Evolutionary conservation across 2,329 filamentous ascomycete genomes (phyloP).

Genomic region (Byssoonygena ceratinophila): DNA sequence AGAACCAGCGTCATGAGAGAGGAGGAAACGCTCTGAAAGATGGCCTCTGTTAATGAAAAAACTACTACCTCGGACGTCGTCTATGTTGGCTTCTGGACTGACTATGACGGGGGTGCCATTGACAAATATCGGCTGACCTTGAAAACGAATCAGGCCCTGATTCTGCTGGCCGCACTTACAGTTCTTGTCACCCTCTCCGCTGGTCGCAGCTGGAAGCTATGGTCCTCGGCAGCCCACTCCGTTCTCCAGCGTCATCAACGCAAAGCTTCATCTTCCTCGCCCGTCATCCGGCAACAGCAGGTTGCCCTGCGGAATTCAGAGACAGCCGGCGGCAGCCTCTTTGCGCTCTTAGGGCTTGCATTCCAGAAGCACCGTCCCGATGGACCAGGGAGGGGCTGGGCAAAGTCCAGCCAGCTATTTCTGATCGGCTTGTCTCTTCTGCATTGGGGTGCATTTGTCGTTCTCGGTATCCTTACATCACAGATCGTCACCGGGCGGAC

Average conservation of each 20-base stretch:
- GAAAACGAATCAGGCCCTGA: constrained; percentile 2
- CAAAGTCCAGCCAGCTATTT: neutral
- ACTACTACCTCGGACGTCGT: constrained; percentile 2
- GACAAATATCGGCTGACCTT: constrained; percentile 8
- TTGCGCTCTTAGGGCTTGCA: neutral
- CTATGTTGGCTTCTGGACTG: constrained; percentile 6
- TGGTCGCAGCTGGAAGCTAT: constrained; percentile 6
- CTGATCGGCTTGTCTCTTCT: constrained; percentile 1
- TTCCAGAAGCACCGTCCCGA: neutral
- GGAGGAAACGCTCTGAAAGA: neutral
- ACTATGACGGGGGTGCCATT: neutral
- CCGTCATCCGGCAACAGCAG: constrained; percentile 1
- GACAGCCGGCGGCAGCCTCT: neutral
- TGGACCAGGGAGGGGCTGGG: neutral
- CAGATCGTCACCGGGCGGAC: constrained; percentile 5
- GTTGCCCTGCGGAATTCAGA: constrained; percentile 6
- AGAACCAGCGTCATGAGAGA: neutral
- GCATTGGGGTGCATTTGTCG: constrained; percentile 3
- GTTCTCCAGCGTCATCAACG: neutral
- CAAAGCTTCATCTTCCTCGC: neutral
- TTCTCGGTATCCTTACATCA: constrained; percentile 5
- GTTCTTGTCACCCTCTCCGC: constrained; percentile 10
- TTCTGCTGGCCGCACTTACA: constrained; percentile 7
- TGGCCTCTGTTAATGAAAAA: neutral
- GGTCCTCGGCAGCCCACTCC: neutral